A percentile compares a stretch with the other conserved stretches of the same genome.
Evolutionary conservation across 1,139 yeast genomes (phyloP).

Genomic region (Geotrichum australiense): DNA sequence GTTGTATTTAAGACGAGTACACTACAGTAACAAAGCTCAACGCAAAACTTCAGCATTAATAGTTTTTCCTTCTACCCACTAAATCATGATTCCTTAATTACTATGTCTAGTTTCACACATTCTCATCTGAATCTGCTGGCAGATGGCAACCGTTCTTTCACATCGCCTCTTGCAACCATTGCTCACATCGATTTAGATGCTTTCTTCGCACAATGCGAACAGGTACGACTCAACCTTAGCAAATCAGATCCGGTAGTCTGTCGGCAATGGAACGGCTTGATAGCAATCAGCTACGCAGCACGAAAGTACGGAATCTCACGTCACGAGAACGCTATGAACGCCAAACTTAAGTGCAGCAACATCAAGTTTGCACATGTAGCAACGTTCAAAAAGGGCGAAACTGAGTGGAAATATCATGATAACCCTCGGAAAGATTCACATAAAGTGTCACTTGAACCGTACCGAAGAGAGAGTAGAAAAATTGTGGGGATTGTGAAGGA

Average conservation of each 20-base stretch:
- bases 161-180: conserved; percentile 69
- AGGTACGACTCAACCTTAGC: conserved; percentile 57
- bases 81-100: not conserved
- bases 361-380: conserved; percentile 86
- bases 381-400: conserved; percentile 80
- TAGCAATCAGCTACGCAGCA: conserved; percentile 80
- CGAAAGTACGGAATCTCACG: conserved; percentile 73
- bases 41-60: too few relatives aligned
- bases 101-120: conserved; percentile 19
- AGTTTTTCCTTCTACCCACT: not conserved
- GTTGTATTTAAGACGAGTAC: too few relatives aligned
- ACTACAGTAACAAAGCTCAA: too few relatives aligned
- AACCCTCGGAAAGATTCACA: conserved; percentile 40
- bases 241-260: conserved; percentile 82
- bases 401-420: conserved; percentile 68
- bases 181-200: conserved; percentile 91
- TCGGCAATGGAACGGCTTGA: conserved; percentile 84
- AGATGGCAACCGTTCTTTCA: conserved; percentile 21
- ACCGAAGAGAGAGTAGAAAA: conserved; percentile 78
- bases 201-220: conserved; percentile 92
- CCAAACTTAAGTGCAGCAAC: conserved; percentile 66
- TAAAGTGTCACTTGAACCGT: conserved; percentile 88
- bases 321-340: conserved; percentile 64
- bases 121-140: conserved; percentile 24
- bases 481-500: conserved; percentile 55